Conservation (phyloP, 2,329 filamentous ascomycete species). For the Bipolaris oryzae region DNA sequence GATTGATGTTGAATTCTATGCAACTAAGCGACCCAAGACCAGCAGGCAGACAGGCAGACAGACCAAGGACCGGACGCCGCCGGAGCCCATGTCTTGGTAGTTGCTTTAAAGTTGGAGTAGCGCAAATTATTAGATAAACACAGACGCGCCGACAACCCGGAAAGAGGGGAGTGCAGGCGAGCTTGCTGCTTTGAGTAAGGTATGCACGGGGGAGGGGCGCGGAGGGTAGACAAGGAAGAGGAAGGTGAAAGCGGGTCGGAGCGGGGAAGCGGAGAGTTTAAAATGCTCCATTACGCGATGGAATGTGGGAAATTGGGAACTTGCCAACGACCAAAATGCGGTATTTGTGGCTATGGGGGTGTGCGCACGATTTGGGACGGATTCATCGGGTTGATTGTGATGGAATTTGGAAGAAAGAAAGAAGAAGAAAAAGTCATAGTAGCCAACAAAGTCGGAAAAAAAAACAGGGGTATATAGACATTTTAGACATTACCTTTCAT, state of each 20-base stretch:
- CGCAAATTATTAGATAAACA: not conserved
- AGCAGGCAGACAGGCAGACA: too few relatives aligned
- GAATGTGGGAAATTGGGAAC: not conserved
- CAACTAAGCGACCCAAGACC: too few relatives aligned
- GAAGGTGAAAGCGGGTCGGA: not conserved
- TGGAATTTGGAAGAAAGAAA: too few relatives aligned
- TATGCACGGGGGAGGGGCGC: not conserved
- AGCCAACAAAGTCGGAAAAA: constrained; percentile 6
- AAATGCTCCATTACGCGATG: not conserved
- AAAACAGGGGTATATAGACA: constrained; percentile 7
- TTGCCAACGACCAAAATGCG: too few relatives aligned
- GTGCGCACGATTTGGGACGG: too few relatives aligned
- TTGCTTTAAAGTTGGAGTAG: not conserved
- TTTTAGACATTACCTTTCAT: constrained; percentile 2
- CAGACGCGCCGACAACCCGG: not conserved
- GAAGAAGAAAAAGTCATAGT: not conserved
- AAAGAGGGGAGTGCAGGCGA: not conserved
- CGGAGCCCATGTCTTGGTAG: too few relatives aligned
- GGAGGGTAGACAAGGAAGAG: not conserved
- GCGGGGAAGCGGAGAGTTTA: not conserved
- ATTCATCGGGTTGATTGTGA: not conserved
- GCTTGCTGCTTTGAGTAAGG: not conserved
- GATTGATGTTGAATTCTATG: too few relatives aligned
- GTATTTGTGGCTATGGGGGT: not conserved
- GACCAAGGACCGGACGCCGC: too few relatives aligned